These are phyloP conservation scores for Rauvolfia tetraphylla DNA, from an alignment of 257 asterid species.

Conservation along the genomic window DNA sequence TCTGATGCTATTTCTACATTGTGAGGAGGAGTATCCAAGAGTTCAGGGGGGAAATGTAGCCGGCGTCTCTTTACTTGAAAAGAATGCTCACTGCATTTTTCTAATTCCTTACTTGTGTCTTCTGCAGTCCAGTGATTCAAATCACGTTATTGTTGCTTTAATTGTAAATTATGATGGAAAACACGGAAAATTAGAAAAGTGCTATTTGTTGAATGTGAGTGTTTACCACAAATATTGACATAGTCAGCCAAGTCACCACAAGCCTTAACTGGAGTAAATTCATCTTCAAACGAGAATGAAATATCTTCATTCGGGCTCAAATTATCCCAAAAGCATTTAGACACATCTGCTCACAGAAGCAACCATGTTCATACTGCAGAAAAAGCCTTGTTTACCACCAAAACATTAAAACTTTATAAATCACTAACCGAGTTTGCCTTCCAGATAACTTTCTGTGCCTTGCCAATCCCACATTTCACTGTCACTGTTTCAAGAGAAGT, in stretches of 20 bases:
- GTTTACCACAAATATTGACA: slow-evolving; percentile 18
- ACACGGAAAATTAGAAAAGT: background rate
- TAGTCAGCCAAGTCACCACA: slow-evolving; percentile 20
- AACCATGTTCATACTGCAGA: background rate
- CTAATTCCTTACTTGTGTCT: slow-evolving; percentile 34
- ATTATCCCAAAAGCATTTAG: slow-evolving; percentile 20
- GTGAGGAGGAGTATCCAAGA: slow-evolving; percentile 31
- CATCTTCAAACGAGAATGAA: slow-evolving; percentile 22
- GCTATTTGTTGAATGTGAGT: background rate
- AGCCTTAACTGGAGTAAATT: slow-evolving; percentile 30
- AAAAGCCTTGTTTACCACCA: background rate
- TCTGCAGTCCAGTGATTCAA: slow-evolving; percentile 30
- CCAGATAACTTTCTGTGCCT: slow-evolving; percentile 17
- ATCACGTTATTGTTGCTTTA: slow-evolving; percentile 2
- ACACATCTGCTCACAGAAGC: slow-evolving; percentile 11
- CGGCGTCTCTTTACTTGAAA: slow-evolving; percentile 59
- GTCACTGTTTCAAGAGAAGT: slow-evolving; percentile 11
- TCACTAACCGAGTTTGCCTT: slow-evolving; percentile 9
- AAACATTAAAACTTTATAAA: background rate
- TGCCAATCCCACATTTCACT: slow-evolving; percentile 28
- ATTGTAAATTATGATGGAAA: background rate
- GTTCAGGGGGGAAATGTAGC: slow-evolving; percentile 61
- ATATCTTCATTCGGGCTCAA: slow-evolving; percentile 13
- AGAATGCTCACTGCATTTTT: slow-evolving; percentile 36
- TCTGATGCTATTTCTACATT: slow-evolving; percentile 32